Percentiles rank a stretch among this genome's conserved stretches.
Evolutionary conservation across 2,329 filamentous ascomycete genomes (phyloP).

Genomic region (Cercospora sojina): DNA sequence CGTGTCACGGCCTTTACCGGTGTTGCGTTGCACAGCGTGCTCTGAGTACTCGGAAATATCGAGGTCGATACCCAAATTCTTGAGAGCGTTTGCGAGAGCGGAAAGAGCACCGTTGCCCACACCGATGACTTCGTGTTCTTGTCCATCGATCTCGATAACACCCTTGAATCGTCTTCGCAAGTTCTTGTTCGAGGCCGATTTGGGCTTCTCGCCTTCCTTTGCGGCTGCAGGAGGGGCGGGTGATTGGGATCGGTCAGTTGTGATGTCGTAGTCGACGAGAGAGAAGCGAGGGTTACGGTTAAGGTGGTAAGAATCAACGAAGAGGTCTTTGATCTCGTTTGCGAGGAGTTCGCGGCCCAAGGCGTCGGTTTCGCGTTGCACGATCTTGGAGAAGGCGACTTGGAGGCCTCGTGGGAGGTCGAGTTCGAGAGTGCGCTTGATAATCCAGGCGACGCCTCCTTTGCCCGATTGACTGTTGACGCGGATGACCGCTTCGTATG

Average conservation of each 20-base stretch:
- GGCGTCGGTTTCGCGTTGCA: conserved; percentile 77
- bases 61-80: conserved; percentile 75
- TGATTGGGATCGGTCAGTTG: conserved; percentile 74
- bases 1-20: conserved; percentile 61
- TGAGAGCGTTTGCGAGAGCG: conserved; percentile 77
- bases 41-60: conserved; percentile 96
- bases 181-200: conserved; percentile 68
- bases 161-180: conserved; percentile 81
- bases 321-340: conserved; percentile 81
- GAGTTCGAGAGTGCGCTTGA: conserved; percentile 82
- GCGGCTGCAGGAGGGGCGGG: conserved; percentile 63
- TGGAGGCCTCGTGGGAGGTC: conserved; percentile 91
- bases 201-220: conserved; percentile 35
- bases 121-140: conserved; percentile 75
- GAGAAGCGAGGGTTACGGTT: conserved; percentile 79
- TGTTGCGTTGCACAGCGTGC: conserved; percentile 65
- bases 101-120: conserved; percentile 89
- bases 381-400: conserved; percentile 82
- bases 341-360: conserved; percentile 81
- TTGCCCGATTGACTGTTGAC: conserved; percentile 97
- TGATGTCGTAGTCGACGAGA: conserved; percentile 89
- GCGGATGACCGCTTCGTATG: conserved; percentile 96
- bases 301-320: conserved; percentile 84
- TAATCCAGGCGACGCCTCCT: conserved; percentile 91
- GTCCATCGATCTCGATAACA: conserved; percentile 76